These are phyloP conservation scores for Lentinula lateritia DNA, from an alignment of 768 basidiomycete genomes.

Conservation along the genomic window DNA sequence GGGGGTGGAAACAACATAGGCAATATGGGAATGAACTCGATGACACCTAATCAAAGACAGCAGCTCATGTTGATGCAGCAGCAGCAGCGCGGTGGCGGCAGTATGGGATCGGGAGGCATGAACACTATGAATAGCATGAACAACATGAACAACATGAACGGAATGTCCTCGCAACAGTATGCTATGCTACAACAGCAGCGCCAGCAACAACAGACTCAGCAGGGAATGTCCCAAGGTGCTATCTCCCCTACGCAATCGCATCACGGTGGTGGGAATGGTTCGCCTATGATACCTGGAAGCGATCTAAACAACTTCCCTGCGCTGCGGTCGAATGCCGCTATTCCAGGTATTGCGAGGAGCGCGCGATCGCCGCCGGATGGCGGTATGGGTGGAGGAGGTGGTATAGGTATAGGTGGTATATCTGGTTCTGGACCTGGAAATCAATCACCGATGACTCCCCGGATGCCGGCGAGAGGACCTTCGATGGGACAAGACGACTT, in stretches of 20 bases:
- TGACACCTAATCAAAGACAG: conserved; percentile 13
- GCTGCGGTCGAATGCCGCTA: conserved; percentile 52
- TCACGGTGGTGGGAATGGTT: conserved; percentile 26
- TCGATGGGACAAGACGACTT: conserved; percentile 49
- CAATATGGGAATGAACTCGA: conserved; percentile 23
- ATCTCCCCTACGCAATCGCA: conserved; percentile 36
- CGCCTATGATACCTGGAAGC: conserved; percentile 38
- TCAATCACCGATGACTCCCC: conserved; percentile 42
- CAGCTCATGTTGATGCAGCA: conserved; percentile 19
- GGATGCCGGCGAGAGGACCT: conserved; percentile 31
- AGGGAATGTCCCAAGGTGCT: conserved; percentile 8
- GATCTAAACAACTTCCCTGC: conserved; percentile 38
- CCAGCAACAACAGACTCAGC: conserved; percentile 33
- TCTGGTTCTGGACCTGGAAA: neutral
- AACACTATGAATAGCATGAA: conserved; percentile 17
- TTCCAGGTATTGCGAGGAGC: conserved; percentile 73
- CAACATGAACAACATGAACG: conserved; percentile 18
- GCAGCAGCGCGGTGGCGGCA: conserved; percentile 23
- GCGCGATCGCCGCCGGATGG: conserved; percentile 68
- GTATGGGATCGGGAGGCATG: conserved; percentile 17
- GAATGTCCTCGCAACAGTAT: conserved; percentile 30
- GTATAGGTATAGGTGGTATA: conserved; percentile 17
- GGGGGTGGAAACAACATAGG: conserved; percentile 16
- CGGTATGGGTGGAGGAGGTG: conserved; percentile 1
- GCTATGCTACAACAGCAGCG: conserved; percentile 27